These are phyloP conservation scores for Solanum okadae DNA, from an alignment of 257 asterid species.

Conservation along the genomic window DNA sequence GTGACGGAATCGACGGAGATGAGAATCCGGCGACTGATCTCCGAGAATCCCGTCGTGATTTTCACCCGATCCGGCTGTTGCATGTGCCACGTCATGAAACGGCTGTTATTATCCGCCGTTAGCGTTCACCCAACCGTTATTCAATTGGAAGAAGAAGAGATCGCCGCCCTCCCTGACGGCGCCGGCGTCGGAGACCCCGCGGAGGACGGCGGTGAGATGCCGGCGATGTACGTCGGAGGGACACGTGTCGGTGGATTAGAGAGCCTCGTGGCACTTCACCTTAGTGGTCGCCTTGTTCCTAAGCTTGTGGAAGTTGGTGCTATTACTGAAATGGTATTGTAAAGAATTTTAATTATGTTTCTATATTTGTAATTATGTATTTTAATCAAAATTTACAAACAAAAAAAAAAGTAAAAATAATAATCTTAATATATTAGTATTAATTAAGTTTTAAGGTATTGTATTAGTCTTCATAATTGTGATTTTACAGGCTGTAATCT, in stretches of 20 bases:
- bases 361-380: background rate
- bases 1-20: slow-evolving; percentile 35
- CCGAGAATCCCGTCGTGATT: slow-evolving; percentile 55
- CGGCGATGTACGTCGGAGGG: slow-evolving; percentile 77
- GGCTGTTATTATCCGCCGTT: slow-evolving; percentile 35
- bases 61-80: slow-evolving; percentile 59
- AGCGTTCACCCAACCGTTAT: slow-evolving; percentile 59
- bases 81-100: slow-evolving; percentile 74
- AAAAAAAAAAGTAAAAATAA: background rate
- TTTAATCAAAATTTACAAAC: background rate
- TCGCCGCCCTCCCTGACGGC: slow-evolving; percentile 25
- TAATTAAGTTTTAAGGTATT: background rate
- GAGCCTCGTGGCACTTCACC: slow-evolving; percentile 68
- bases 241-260: slow-evolving; percentile 76
- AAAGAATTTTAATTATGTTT: background rate
- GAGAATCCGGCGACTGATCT: slow-evolving; percentile 41
- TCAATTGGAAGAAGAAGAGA: slow-evolving; percentile 70
- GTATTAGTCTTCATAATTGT: background rate
- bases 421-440: background rate
- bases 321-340: slow-evolving; percentile 30
- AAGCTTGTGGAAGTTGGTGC: slow-evolving; percentile 80
- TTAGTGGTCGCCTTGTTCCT: slow-evolving; percentile 74
- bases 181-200: background rate
- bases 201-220: slow-evolving; percentile 2
- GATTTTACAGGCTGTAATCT: background rate